Conservation (phyloP, 2,329 filamentous ascomycete species). For the Reticulascus tulasneorum region DNA sequence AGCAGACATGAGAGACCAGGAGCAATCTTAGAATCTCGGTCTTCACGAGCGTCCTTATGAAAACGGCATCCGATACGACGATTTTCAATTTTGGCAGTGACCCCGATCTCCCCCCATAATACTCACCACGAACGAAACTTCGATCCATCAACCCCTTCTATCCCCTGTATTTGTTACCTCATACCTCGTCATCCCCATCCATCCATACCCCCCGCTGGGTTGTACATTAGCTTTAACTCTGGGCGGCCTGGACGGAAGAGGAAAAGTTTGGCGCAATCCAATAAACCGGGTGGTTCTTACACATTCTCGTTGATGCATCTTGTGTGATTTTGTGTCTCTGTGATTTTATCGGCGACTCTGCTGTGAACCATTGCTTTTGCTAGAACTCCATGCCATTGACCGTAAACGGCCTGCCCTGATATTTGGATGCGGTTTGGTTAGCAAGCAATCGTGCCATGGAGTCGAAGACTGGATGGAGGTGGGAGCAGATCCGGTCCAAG, state of each 20-base stretch:
- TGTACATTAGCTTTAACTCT: slow-evolving; percentile 31
- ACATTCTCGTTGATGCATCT: no score
- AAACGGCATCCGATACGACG: slow-evolving; percentile 16
- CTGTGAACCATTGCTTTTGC: no score
- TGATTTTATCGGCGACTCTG: no score
- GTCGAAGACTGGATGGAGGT: no score
- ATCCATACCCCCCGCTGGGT: slow-evolving; percentile 25
- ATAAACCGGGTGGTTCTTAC: slow-evolving; percentile 27
- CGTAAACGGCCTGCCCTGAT: no score
- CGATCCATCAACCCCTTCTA: slow-evolving; percentile 17
- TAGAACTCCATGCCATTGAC: no score
- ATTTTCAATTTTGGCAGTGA: slow-evolving; percentile 16
- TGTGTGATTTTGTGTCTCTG: no score
- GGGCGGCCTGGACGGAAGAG: slow-evolving; percentile 23
- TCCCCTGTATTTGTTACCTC: slow-evolving; percentile 28
- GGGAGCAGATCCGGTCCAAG: no score
- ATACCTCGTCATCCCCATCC: slow-evolving; percentile 23
- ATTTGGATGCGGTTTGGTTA: no score
- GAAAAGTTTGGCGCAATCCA: slow-evolving; percentile 29
- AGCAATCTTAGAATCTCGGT: slow-evolving; percentile 1
- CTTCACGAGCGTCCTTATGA: slow-evolving; percentile 15
- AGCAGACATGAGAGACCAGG: slow-evolving; percentile 6
- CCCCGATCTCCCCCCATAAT: slow-evolving; percentile 18
- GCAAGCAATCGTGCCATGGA: no score
- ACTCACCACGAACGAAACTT: slow-evolving; percentile 9